Conservation (phyloP, 2,329 filamentous ascomycete species). For the Exophiala lecanii-corni region DNA sequence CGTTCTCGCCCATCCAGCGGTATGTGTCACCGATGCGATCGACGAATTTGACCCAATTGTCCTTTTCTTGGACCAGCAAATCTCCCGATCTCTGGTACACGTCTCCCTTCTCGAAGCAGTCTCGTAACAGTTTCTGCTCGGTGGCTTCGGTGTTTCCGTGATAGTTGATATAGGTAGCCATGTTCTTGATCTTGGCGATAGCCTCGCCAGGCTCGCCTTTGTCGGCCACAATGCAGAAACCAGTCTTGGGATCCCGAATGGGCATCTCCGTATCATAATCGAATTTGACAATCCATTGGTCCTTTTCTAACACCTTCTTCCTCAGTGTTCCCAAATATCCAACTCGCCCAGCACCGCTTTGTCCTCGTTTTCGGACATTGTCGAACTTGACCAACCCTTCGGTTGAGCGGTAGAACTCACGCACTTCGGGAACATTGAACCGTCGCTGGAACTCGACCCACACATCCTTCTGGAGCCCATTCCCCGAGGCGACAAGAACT, state of each 20-base stretch:
- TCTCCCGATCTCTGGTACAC: slow-evolving; percentile 81
- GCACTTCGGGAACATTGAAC: slow-evolving; percentile 47
- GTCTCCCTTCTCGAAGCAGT: slow-evolving; percentile 70
- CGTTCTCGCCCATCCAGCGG: slow-evolving; percentile 69
- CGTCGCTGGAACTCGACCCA: slow-evolving; percentile 43
- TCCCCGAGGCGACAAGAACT: slow-evolving; percentile 43
- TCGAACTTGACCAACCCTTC: slow-evolving; percentile 63
- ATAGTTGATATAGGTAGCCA: slow-evolving; percentile 72
- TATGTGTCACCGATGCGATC: slow-evolving; percentile 58
- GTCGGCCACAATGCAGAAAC: slow-evolving; percentile 58
- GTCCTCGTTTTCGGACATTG: slow-evolving; percentile 63
- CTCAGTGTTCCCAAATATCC: slow-evolving; percentile 41
- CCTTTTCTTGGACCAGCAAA: slow-evolving; percentile 63
- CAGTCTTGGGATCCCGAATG: slow-evolving; percentile 59
- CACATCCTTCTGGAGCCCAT: slow-evolving; percentile 45
- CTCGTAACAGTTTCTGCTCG: slow-evolving; percentile 65
- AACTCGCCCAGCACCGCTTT: slow-evolving; percentile 49
- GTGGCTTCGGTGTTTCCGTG: slow-evolving; percentile 69
- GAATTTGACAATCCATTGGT: slow-evolving; percentile 60
- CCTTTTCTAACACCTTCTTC: slow-evolving; percentile 37
- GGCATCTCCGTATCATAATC: slow-evolving; percentile 66
- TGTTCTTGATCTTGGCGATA: slow-evolving; percentile 60
- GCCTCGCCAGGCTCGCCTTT: slow-evolving; percentile 72
- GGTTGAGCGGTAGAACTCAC: slow-evolving; percentile 73
- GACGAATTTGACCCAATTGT: slow-evolving; percentile 72